A percentile compares a stretch with the other conserved stretches of the same genome.
Evolutionary conservation across 1,139 yeast species (phyloP).

Genomic region (Scheffersomyces quercinus): DNA sequence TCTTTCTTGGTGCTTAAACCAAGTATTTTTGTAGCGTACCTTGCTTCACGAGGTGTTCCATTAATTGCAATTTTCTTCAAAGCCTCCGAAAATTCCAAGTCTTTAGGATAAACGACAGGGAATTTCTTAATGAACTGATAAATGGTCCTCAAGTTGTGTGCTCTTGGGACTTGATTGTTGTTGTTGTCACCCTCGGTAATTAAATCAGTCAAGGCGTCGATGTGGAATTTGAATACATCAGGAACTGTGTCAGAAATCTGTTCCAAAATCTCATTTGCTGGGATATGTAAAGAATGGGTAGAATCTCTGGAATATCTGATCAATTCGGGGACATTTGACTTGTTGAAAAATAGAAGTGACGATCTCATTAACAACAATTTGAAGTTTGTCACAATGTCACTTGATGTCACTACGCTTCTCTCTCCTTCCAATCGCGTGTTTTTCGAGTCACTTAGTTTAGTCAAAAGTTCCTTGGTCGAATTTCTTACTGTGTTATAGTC

Average conservation of each 20-base stretch:
- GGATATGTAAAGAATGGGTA: conserved; percentile 25
- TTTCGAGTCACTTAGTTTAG: conserved; percentile 53
- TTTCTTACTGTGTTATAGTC: conserved; percentile 61
- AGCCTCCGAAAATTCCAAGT: conserved; percentile 36
- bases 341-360: conserved; percentile 63
- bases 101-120: conserved; percentile 42
- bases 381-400: conserved; percentile 53
- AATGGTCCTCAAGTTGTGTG: conserved; percentile 50
- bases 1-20: conserved; percentile 47
- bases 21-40: conserved; percentile 63
- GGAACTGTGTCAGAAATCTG: conserved; percentile 65
- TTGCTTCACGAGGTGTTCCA: conserved; percentile 66
- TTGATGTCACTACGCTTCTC: conserved; percentile 38
- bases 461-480: conserved; percentile 61
- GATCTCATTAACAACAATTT: conserved; percentile 62
- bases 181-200: conserved; percentile 24
- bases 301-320: conserved; percentile 47
- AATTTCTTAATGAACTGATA: conserved; percentile 56
- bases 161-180: conserved; percentile 13
- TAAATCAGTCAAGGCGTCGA: conserved; percentile 48
- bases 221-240: conserved; percentile 61
- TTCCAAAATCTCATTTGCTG: conserved; percentile 57
- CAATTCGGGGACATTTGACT: conserved; percentile 59
- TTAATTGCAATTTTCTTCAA: conserved; percentile 45
- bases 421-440: conserved; percentile 43